Percentiles rank a stretch among this genome's conserved stretches.
Conservation (phyloP, 2,329 filamentous ascomycete genomes). For the Colletotrichum endophyticum region DNA sequence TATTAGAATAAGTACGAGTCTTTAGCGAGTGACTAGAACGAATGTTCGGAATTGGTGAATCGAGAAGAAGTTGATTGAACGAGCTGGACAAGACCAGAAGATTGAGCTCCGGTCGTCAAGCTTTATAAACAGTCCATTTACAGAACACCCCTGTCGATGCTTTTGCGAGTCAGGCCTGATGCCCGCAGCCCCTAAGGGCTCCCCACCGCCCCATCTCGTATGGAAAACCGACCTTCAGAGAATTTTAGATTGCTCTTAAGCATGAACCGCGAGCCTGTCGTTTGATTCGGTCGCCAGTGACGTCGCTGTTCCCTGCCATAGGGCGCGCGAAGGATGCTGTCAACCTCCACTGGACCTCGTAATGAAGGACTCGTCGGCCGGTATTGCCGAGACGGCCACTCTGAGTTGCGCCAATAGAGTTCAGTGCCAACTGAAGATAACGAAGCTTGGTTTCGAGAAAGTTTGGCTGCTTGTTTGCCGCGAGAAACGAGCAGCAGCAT, state of each 20-base stretch:
- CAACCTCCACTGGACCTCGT: neutral
- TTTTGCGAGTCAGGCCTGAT: conserved; percentile 7
- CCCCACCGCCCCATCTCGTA: conserved; percentile 21
- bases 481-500: neutral
- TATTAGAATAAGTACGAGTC: conserved; percentile 11
- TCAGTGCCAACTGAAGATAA: neutral
- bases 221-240: conserved; percentile 6
- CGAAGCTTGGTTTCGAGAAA: neutral
- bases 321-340: neutral
- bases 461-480: neutral
- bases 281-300: neutral
- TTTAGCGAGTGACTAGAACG: conserved; percentile 20
- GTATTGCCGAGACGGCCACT: neutral
- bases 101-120: neutral
- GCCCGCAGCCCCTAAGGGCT: neutral
- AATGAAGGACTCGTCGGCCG: neutral
- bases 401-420: neutral
- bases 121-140: conserved; percentile 16
- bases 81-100: neutral
- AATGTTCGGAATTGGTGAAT: conserved; percentile 10
- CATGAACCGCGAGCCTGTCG: neutral
- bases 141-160: neutral
- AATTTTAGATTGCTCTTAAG: conserved; percentile 18
- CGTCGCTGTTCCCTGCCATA: conserved; percentile 3
- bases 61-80: conserved; percentile 10